phyloP scores from a whole-genome alignment of 75 land plant species.

The Cunninghamia lanceolata region DNA sequence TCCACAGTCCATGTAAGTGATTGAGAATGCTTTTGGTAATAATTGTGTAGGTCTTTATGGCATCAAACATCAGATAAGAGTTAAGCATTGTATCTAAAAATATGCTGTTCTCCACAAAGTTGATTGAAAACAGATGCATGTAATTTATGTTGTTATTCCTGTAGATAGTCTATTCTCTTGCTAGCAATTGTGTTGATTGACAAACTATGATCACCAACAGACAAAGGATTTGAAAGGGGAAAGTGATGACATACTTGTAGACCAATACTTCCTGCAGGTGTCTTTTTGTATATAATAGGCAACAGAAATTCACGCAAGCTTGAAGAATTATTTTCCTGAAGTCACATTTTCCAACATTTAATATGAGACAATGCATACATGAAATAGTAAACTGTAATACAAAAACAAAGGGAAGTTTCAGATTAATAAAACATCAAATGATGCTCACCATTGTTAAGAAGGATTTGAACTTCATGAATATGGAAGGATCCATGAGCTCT shows the following conservation, averaged over 20 bases:
- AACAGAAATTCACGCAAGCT: slow-evolving; percentile 84
- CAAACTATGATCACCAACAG: background rate
- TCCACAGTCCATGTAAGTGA: too few species aligned
- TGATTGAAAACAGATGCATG: background rate
- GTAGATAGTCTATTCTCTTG: background rate
- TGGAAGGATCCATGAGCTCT: slow-evolving; percentile 86
- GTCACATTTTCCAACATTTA: background rate
- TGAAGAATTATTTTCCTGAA: slow-evolving; percentile 90
- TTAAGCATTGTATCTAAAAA: background rate
- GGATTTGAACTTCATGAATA: slow-evolving; percentile 60
- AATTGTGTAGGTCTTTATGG: too few species aligned
- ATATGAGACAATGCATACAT: background rate
- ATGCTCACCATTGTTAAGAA: slow-evolving; percentile 62
- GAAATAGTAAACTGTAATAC: too few species aligned
- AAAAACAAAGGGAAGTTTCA: background rate
- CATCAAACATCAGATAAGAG: too few species aligned
- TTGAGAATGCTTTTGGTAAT: too few species aligned
- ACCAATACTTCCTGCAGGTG: slow-evolving; percentile 63
- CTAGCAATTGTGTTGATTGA: background rate
- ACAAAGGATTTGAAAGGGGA: background rate
- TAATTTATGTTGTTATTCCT: background rate
- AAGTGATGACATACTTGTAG: slow-evolving; percentile 47
- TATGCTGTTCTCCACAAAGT: background rate
- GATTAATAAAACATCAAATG: background rate
- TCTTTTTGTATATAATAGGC: slow-evolving; percentile 39